Evolutionary conservation across 1,284 basidiomycete species (phyloP), one percentile per base, ranked within the genome.

Genomic region (Cryptococcus wingfieldii): DNA sequence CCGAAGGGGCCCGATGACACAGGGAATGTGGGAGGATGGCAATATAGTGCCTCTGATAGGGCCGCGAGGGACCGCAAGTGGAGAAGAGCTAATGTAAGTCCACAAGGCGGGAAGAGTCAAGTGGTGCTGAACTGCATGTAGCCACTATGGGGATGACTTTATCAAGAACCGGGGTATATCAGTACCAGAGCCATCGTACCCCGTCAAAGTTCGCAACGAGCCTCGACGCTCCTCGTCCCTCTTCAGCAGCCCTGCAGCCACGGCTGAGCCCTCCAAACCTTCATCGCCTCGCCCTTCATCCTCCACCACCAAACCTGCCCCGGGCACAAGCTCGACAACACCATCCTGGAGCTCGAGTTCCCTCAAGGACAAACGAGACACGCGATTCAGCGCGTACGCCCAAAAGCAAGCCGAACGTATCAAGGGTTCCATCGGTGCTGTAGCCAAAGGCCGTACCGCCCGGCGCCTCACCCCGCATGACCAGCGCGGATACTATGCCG

Each of bases 21-120:
- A 41, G 13, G 41, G 41, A 9, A 55, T 55, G 51, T 66, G 64
- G 64, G 54, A 66, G 42, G 51, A 66, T 41, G 50, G 59, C 14
- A 42, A 46, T 25, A 61, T 65, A 12, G 18, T 61, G 16, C 60
- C 60, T 23, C 45, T 48, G 7, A n/a, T 48, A 9, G 34, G 39
- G 31, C 18, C 25, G 8, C 16, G 25, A 9, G n/a, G 23, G 31
- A 8, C 13, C n/a, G 16, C 38, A 6, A 13, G 16, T 31, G 27
- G n/a, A 31, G 23, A 42, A 25, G 25, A 23, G 16, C n/a, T 49
- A n/a, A 28, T 6, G 38, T 46, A 23, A 53, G 51, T 53, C 14
- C 13, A 27, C 25, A 27, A 18, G 18, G n/a, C 49, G 27, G 18
- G 14, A 18, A 16, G 27, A 8, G 37, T 42, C 28, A 34, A 50